A percentile compares a stretch with the other conserved stretches of the same genome.
phyloP scores from a whole-genome alignment of 208 protist species.

The Crithidia expoeki region DNA sequence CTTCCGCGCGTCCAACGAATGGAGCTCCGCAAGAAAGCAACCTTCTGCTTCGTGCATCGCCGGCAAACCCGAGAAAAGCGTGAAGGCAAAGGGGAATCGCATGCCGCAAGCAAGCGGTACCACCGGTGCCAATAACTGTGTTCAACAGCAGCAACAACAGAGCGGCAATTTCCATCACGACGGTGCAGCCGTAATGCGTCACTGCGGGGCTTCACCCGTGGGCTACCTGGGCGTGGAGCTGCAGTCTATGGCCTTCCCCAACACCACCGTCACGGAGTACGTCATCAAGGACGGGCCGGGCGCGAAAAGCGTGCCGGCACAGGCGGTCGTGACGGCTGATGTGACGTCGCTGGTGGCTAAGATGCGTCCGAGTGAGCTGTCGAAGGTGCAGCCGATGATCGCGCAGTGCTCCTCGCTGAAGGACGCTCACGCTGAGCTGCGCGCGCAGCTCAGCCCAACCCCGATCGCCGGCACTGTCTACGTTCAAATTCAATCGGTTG shows the following conservation, averaged over 20 bases:
- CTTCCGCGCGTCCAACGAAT: constrained; percentile 18
- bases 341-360: constrained; percentile 76
- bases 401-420: constrained; percentile 57
- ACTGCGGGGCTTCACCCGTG: constrained; percentile 15
- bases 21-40: neutral
- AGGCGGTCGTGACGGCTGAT: constrained; percentile 60
- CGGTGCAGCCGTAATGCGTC: neutral
- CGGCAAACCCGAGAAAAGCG: constrained; percentile 3
- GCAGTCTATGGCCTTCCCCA: constrained; percentile 76
- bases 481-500: constrained; percentile 65
- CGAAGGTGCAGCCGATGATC: constrained; percentile 75
- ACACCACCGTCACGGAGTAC: constrained; percentile 53
- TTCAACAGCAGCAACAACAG: constrained; percentile 4
- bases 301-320: constrained; percentile 21
- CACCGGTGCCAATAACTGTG: neutral
- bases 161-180: neutral
- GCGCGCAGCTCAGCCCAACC: constrained; percentile 45
- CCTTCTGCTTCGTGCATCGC: neutral
- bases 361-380: constrained; percentile 56
- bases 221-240: constrained; percentile 69
- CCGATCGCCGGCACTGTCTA: constrained; percentile 67
- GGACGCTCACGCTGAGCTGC: constrained; percentile 70
- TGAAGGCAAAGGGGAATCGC: constrained; percentile 36
- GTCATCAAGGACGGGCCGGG: constrained; percentile 23
- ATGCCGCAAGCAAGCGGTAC: constrained; percentile 19